Evolutionary conservation across 2,329 filamentous ascomycete genomes (phyloP).

Genomic region (Pestalotiopsis sp.): DNA sequence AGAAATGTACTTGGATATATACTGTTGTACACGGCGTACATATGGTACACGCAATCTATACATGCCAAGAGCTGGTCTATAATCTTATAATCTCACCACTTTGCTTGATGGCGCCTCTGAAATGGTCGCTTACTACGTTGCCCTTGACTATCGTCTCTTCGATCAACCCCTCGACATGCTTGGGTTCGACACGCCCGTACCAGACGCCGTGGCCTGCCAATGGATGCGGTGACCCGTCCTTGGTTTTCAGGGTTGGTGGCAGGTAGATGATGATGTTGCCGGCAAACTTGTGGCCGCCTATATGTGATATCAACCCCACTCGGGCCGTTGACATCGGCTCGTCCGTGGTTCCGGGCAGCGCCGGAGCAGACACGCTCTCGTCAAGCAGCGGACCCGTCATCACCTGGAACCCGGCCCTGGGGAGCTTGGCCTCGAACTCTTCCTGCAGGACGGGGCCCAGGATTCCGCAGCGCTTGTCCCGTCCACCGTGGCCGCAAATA

Average conservation of each 20-base stretch:
- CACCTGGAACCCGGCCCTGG: conserved; percentile 49
- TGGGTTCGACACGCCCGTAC: conserved; percentile 79
- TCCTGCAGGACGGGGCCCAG: conserved; percentile 72
- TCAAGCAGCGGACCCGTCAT: conserved; percentile 46
- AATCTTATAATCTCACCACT: conserved; percentile 55
- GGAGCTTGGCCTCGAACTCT: conserved; percentile 69
- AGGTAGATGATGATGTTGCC: conserved; percentile 84
- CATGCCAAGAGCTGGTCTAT: conserved; percentile 23
- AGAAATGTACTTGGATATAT: background rate
- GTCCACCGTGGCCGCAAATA: conserved; percentile 83
- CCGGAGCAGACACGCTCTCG: conserved; percentile 30
- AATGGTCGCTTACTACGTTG: conserved; percentile 69
- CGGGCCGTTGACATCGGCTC: conserved; percentile 47
- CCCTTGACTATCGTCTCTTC: conserved; percentile 69
- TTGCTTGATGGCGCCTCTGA: conserved; percentile 68
- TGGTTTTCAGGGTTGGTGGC: conserved; percentile 53
- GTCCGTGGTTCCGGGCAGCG: conserved; percentile 22
- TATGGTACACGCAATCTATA: background rate
- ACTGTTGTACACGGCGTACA: background rate
- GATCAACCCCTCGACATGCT: conserved; percentile 76
- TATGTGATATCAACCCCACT: conserved; percentile 74
- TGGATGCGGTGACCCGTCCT: conserved; percentile 49
- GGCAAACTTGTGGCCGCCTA: conserved; percentile 84
- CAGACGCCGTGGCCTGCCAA: conserved; percentile 75
- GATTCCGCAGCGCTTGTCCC: conserved; percentile 81